Conservation (phyloP, 371 early-diverging fungal species). For the Catenaria anguillulae region DNA sequence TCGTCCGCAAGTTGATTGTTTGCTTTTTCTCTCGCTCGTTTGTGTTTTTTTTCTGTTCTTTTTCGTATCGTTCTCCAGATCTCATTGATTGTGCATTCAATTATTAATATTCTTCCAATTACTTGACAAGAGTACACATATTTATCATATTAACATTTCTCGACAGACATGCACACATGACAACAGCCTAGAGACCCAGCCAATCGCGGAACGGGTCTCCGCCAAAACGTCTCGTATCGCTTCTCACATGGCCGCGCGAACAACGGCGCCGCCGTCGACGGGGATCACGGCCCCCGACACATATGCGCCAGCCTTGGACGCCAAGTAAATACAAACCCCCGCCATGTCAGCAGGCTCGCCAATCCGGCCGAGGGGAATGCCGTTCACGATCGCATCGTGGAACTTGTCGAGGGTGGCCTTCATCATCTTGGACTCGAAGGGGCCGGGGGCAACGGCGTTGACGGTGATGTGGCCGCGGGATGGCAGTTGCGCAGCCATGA, state of each 20-base stretch:
- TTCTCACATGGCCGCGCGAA: constrained; percentile 16
- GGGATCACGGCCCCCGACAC: constrained; percentile 67
- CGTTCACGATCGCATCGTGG: constrained; percentile 37
- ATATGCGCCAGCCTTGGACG: constrained; percentile 63
- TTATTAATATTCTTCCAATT: too few species aligned
- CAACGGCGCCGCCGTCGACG: constrained; percentile 63
- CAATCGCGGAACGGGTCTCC: too few species aligned
- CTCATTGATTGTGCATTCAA: too few species aligned
- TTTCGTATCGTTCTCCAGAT: too few species aligned
- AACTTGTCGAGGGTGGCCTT: constrained; percentile 37
- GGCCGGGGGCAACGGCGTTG: constrained; percentile 82
- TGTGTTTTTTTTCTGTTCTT: too few species aligned
- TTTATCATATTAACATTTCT: too few species aligned
- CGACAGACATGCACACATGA: too few species aligned
- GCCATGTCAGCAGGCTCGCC: constrained; percentile 77
- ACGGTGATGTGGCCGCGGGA: constrained; percentile 45
- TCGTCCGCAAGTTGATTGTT: too few species aligned
- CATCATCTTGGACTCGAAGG: constrained; percentile 78
- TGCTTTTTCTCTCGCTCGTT: too few species aligned
- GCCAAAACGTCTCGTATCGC: too few species aligned
- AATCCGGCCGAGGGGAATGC: constrained; percentile 56
- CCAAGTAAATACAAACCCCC: constrained; percentile 56
- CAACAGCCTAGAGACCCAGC: too few species aligned
- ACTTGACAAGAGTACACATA: too few species aligned
- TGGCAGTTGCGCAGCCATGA: constrained; percentile 50